Evolutionary conservation across 2,329 filamentous ascomycete species (phyloP).

Genomic region (Lomentospora prolificans): DNA sequence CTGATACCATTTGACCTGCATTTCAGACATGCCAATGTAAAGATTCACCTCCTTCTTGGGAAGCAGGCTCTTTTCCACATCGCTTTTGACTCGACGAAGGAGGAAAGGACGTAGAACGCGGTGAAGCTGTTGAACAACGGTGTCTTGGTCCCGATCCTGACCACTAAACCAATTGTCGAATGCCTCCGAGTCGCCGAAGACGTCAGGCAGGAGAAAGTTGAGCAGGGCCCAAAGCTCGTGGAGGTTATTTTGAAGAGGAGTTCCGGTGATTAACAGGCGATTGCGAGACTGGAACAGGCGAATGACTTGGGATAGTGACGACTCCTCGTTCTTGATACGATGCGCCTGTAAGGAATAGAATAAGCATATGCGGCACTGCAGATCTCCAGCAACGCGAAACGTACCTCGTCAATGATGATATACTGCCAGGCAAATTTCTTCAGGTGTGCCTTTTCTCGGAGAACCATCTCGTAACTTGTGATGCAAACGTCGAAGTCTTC

Average conservation of each 20-base stretch:
- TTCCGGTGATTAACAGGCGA: conserved; percentile 89
- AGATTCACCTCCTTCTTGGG: conserved; percentile 97
- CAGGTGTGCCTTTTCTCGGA: conserved; percentile 85
- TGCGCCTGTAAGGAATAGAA: conserved; percentile 44
- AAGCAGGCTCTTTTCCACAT: conserved; percentile 94
- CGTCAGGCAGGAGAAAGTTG: conserved; percentile 95
- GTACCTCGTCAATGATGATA: conserved; percentile 87
- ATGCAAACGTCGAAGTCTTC: conserved; percentile 97
- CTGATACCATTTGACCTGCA: conserved; percentile 99
- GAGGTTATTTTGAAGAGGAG: conserved; percentile 92
- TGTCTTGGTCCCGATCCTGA: conserved; percentile 84
- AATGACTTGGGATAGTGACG: conserved; percentile 91
- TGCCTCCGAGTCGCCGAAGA: conserved; percentile 91
- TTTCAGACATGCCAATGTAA: conserved; percentile 97
- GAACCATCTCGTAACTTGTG: conserved; percentile 98
- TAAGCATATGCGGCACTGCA: conserved; percentile 8
- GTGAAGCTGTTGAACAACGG: conserved; percentile 90
- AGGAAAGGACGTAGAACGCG: conserved; percentile 88
- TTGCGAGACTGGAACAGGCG: conserved; percentile 94
- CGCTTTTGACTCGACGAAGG: conserved; percentile 88
- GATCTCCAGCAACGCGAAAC: background rate
- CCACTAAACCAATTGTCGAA: conserved; percentile 98
- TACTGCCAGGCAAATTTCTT: conserved; percentile 99
- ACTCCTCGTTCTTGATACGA: conserved; percentile 99
- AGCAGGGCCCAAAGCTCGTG: conserved; percentile 96